A percentile compares a stretch with the other conserved stretches of the same genome.
Conservation (phyloP, 2,329 filamentous ascomycete genomes). For the Alternaria sp. region DNA sequence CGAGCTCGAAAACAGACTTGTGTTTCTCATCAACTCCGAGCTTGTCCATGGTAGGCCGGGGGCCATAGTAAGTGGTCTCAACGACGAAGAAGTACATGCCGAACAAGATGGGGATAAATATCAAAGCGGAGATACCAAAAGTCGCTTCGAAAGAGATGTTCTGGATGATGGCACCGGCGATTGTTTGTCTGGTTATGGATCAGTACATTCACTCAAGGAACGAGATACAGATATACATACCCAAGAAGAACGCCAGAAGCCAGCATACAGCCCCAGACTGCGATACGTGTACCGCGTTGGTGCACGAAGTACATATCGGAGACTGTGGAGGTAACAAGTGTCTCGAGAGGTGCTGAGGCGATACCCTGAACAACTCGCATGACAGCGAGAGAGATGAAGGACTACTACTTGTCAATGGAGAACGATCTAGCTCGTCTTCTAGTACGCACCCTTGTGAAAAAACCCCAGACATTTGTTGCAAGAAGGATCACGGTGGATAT, state of each 20-base stretch:
- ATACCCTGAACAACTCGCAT: constrained; percentile 85
- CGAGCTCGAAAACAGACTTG: constrained; percentile 26
- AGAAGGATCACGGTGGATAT: constrained; percentile 49
- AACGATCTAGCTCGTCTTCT: neutral
- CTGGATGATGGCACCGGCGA: constrained; percentile 54
- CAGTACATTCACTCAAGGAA: constrained; percentile 23
- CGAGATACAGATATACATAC: constrained; percentile 39
- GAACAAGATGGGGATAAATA: constrained; percentile 53
- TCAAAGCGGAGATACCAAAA: constrained; percentile 54
- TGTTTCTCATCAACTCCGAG: constrained; percentile 35
- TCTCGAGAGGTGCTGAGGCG: constrained; percentile 87
- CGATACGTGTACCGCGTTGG: constrained; percentile 85
- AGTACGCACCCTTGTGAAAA: constrained; percentile 42
- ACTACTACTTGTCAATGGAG: constrained; percentile 24
- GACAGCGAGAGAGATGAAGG: constrained; percentile 49
- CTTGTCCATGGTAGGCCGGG: constrained; percentile 29
- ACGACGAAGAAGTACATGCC: constrained; percentile 57
- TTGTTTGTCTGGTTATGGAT: constrained; percentile 50
- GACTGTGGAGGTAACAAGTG: constrained; percentile 85
- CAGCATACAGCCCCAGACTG: constrained; percentile 62
- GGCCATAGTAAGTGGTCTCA: constrained; percentile 52
- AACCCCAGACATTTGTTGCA: constrained; percentile 52
- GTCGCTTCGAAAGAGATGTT: constrained; percentile 53
- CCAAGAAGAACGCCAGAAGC: constrained; percentile 51
- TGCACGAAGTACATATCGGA: constrained; percentile 93